These are phyloP conservation scores for Penicillium mononematosum DNA, from an alignment of 495 filamentous ascomycete genomes.

Conservation along the genomic window DNA sequence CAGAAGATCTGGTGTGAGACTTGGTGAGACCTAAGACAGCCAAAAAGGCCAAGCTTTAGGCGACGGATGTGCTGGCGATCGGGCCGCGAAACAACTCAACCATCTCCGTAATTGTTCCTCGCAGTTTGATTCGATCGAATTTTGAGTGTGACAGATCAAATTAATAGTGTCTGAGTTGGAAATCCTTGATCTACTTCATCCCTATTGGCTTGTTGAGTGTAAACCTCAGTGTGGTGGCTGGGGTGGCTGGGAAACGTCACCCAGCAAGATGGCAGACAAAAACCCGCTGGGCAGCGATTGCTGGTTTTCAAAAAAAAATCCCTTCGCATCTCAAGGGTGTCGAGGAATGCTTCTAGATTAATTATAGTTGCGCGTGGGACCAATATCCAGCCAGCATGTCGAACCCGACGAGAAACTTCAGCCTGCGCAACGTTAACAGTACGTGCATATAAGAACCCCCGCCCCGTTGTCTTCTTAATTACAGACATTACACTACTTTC, in stretches of 20 bases:
- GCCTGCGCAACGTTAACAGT: conserved; percentile 35
- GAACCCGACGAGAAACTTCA: conserved; percentile 27
- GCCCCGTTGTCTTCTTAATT: conserved; percentile 3
- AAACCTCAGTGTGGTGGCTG: conserved; percentile 25
- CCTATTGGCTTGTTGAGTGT: conserved; percentile 23
- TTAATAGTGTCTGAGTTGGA: conserved; percentile 19
- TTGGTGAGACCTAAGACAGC: background rate
- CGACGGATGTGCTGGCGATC: conserved; percentile 12
- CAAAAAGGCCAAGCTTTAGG: conserved; percentile 21
- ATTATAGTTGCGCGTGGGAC: conserved; percentile 15
- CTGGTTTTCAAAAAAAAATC: conserved; percentile 8
- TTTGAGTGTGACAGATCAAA: conserved; percentile 16
- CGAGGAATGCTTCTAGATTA: conserved; percentile 30
- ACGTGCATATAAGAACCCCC: conserved; percentile 19
- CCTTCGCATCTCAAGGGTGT: conserved; percentile 20
- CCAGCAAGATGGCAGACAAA: conserved; percentile 27
- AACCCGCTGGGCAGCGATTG: conserved; percentile 19
- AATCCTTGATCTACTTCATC: conserved; percentile 23
- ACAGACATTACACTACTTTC: conserved; percentile 3
- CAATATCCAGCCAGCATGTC: conserved; percentile 22
- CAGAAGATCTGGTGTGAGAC: background rate
- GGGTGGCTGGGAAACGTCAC: conserved; percentile 32
- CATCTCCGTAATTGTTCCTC: background rate
- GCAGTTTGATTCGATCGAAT: conserved; percentile 12
- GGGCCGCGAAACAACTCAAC: conserved; percentile 11